Evolutionary conservation across 495 filamentous ascomycete genomes (phyloP).

Genomic region (Aspergillus egyptiacus): DNA sequence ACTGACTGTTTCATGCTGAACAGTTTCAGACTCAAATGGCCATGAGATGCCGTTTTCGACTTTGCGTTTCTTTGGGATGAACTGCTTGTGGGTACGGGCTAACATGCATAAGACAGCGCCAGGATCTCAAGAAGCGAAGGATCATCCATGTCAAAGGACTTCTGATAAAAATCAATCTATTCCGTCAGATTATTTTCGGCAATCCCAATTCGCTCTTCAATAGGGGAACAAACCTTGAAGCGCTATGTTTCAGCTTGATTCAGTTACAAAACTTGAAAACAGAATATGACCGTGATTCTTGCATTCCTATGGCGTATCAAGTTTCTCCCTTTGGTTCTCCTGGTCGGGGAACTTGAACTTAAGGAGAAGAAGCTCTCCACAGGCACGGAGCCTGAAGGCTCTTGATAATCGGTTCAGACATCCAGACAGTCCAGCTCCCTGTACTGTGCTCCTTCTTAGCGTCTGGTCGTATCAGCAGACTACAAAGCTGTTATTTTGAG

Average conservation of each 20-base stretch:
- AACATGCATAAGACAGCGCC: background rate
- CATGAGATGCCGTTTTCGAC: background rate
- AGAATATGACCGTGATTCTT: background rate
- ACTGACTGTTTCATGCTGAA: background rate
- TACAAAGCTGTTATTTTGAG: background rate
- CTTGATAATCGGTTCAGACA: background rate
- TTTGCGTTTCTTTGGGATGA: background rate
- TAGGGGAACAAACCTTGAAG: background rate
- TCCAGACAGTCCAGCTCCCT: too few relatives aligned
- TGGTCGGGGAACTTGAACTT: background rate
- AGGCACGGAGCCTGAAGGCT: background rate
- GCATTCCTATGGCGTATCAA: background rate
- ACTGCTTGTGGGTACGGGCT: conserved; percentile 1
- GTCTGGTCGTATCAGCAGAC: background rate
- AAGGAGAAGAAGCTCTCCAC: background rate
- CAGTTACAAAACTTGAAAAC: background rate
- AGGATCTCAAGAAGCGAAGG: background rate
- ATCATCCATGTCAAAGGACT: background rate
- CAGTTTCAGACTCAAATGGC: conserved; percentile 5
- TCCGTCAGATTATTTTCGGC: background rate
- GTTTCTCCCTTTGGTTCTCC: background rate
- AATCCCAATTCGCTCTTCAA: background rate
- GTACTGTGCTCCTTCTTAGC: background rate
- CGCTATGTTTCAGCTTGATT: background rate
- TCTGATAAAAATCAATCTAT: background rate